A percentile compares a stretch with the other conserved stretches of the same genome.
These are phyloP conservation scores for Trichodelitschia bisporula DNA, from an alignment of 495 filamentous ascomycete genomes.

Conservation along the genomic window DNA sequence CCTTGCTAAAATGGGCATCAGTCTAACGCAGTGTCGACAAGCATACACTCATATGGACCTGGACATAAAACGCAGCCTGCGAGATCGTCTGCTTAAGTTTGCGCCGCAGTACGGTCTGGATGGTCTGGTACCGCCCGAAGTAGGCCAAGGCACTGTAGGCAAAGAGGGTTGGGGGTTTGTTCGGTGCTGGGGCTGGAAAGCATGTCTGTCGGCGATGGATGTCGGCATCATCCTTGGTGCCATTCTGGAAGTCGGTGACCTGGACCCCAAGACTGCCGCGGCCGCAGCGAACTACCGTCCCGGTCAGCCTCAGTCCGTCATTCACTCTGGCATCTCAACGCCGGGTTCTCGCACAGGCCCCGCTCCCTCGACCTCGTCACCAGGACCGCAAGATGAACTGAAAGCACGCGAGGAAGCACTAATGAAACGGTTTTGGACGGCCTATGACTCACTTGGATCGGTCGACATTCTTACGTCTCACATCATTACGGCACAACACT, in stretches of 20 bases:
- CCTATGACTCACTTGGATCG: constrained; percentile 57
- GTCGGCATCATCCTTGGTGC: constrained; percentile 76
- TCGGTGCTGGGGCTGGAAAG: constrained; percentile 92
- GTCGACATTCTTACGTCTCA: constrained; percentile 54
- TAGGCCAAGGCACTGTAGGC: constrained; percentile 28
- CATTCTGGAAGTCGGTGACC: constrained; percentile 66
- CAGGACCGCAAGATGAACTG: neutral
- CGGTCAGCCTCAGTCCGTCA: constrained; percentile 2
- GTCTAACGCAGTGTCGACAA: constrained; percentile 76
- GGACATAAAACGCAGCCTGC: constrained; percentile 71
- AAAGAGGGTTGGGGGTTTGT: constrained; percentile 94
- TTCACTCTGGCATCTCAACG: neutral
- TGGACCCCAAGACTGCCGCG: constrained; percentile 12
- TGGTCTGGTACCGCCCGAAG: constrained; percentile 52
- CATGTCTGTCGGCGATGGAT: constrained; percentile 74
- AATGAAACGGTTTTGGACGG: constrained; percentile 58
- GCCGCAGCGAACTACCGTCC: neutral
- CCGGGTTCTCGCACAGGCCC: too few relatives aligned
- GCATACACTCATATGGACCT: constrained; percentile 98
- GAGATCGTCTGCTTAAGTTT: constrained; percentile 69
- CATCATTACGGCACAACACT: constrained; percentile 62
- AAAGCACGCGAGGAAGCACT: constrained; percentile 7
- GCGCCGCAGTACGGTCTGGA: constrained; percentile 78
- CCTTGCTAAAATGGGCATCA: constrained; percentile 94
- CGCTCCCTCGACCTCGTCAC: too few relatives aligned